A percentile compares a stretch with the other conserved stretches of the same genome.
Conservation (phyloP, 352 stramenopile species). For the Pythium utonaiense region DNA sequence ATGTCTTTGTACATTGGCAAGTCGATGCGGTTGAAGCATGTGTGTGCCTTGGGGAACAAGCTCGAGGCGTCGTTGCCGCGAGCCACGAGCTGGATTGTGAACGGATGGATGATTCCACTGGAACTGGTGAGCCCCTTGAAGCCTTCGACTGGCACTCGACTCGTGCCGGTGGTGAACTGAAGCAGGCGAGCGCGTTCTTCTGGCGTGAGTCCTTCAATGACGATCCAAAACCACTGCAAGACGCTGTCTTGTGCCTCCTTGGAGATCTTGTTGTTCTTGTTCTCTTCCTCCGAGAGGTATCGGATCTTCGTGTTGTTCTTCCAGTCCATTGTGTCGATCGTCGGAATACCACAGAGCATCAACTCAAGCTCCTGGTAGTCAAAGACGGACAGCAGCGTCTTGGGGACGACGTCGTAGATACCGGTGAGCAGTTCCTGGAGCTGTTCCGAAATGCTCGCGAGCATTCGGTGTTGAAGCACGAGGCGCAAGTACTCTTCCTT, state of each 20-base stretch:
- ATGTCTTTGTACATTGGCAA: conserved; percentile 76
- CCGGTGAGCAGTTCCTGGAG: conserved; percentile 90
- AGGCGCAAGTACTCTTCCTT: conserved; percentile 93
- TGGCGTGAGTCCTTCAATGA: conserved; percentile 78
- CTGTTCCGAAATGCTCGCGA: conserved; percentile 88
- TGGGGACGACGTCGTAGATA: conserved; percentile 91
- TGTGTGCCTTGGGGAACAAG: conserved; percentile 79
- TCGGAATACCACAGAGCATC: conserved; percentile 84
- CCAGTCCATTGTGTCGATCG: conserved; percentile 88
- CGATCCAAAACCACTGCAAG: conserved; percentile 90
- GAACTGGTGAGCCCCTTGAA: conserved; percentile 80
- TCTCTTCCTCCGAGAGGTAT: conserved; percentile 41
- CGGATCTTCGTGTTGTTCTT: conserved; percentile 64
- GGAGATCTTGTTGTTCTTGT: conserved; percentile 37
- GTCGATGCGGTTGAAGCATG: conserved; percentile 88
- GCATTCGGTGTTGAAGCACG: conserved; percentile 92
- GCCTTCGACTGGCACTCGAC: conserved; percentile 89
- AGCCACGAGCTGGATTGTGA: conserved; percentile 72
- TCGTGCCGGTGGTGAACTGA: conserved; percentile 97
- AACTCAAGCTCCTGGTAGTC: conserved; percentile 96
- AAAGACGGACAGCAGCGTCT: conserved; percentile 87
- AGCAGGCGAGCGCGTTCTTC: conserved; percentile 95
- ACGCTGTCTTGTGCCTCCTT: conserved; percentile 53
- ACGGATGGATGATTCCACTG: conserved; percentile 76
- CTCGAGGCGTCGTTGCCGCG: conserved; percentile 41